These are phyloP conservation scores for Periglandula ipomoeae DNA, from an alignment of 2,329 filamentous ascomycete species.

Conservation along the genomic window DNA sequence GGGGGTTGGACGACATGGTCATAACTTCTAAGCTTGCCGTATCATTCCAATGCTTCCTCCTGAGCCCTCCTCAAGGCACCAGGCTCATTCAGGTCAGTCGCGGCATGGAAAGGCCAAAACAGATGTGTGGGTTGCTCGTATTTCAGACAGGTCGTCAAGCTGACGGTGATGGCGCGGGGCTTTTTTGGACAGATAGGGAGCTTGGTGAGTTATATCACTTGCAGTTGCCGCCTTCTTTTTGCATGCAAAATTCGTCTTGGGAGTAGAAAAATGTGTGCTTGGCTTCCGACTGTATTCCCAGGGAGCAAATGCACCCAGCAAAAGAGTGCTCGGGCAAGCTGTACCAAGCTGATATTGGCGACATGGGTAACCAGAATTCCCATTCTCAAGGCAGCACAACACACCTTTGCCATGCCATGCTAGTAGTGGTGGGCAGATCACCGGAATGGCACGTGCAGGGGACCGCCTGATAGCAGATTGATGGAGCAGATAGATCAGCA, in stretches of 20 bases:
- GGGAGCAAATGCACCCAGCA: background rate
- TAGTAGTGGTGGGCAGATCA: background rate
- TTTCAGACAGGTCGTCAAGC: background rate
- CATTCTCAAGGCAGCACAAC: too few species aligned
- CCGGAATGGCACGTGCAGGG: constrained; percentile 5
- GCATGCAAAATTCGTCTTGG: background rate
- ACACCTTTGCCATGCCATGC: background rate
- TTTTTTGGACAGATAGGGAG: background rate
- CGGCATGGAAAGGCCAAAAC: constrained; percentile 25
- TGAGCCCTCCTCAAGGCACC: constrained; percentile 29
- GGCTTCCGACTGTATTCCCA: background rate
- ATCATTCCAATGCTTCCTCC: constrained; percentile 15
- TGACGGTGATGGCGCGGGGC: constrained; percentile 2
- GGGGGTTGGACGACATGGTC: constrained; percentile 42
- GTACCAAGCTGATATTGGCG: background rate
- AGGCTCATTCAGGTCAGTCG: constrained; percentile 21
- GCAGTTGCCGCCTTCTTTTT: constrained; percentile 8
- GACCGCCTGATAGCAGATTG: background rate
- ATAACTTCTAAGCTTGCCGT: background rate
- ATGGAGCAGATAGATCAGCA: background rate
- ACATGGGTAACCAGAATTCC: too few species aligned
- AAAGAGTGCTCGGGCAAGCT: background rate
- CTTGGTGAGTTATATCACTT: constrained; percentile 4
- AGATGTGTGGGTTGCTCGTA: background rate
- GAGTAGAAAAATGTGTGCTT: background rate